Base-by-base conservation (phyloP, 192 early-diverging fungal genomes). In the Gamsiella multidivaricata region DNA sequence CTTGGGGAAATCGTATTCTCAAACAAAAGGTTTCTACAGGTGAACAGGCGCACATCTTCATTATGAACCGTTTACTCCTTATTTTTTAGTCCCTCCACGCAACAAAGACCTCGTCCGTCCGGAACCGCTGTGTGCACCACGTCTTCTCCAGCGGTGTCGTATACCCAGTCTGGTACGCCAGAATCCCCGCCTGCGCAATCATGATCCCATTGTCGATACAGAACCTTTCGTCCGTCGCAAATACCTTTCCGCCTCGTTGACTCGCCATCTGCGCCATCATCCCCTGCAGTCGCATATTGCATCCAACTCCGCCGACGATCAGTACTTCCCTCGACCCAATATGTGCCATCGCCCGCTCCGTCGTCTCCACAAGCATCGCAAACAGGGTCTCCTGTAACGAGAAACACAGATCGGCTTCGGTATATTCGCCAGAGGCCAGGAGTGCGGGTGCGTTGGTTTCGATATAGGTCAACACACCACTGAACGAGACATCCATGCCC, bases 291-390 rank as follows among this genome's bases (percentile, higher is more conserved):
- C 97, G 86, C 58, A 91, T 81, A 65, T 99, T 99, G 69, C 96
- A 97, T 54, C 94, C 97, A 6, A 99, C 97, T 1, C 97, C 97
- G 20, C 97, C 97, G 15, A 99, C 97, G 50, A 99, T 90, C 67
- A 99, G 67, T 0, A 99, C 97, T 60, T 98, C 94, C 28, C 73
- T 81, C 39, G 90, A 89, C 28, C 94, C 95, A 67, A 99, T 94
- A 68, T 99, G 97, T 2, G 97, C 96, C 96, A 99, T 98, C 6
- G 97, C 96, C 5, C 97, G 87, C 81, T 99, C 97, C 26, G 97
- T 99, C 36, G 92, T 97, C 82, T 99, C 97, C n/a, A 99, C 95
- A 43, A 99, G 84, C 97, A 99, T 99, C 15, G 97, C 95, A 94
- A 98, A 99, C 50, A 97, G 75, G 2, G 92, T 99, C 66, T 99